Evolutionary conservation across 345 rosid species (phyloP), one percentile per base, ranked within the genome.

Genomic region (Capsella bursapastoris): DNA sequence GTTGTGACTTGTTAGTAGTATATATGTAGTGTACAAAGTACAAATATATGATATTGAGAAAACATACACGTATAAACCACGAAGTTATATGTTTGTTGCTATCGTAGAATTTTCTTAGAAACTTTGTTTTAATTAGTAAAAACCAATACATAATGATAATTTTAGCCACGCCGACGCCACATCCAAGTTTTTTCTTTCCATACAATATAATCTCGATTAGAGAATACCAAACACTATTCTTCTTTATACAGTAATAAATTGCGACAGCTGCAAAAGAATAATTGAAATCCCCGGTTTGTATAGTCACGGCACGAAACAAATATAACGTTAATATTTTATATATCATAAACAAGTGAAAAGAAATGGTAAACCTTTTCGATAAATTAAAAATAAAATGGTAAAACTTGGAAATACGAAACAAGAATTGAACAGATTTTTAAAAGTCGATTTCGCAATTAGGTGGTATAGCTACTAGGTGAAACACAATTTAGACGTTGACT

Each of bases 41-140:
- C n/a, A 12, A 12, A 58, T 3, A 29, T 51, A 16, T 22, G 4
- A 58, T 57, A 57, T 48, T 47, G 68, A 22, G 29, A 50, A 59
- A 40, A 29, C n/a, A 59, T 12, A 72, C 70, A 72, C 70, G 76
- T 61, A 62, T 62, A 50, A 22, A 38, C 49, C 68, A 61, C 75
- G 75, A 61, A 71, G 60, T 71, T 59, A 64, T 32, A 15, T 34
- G 8, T 22, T 22, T 27, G 67, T 44, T 63, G 25, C 18, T 7
- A 8, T 27, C 51, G 38, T 63, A 1, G 44, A 15, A 28, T 8
- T 4, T 22, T 22, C 25, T 22, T 22, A 22, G 25, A 22, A 22
- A 22, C 25, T 22, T 22, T 22, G 25, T 22, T 22, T 22, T 22
- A 22, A 22, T 22, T 22, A 22, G 25, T 22, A 22, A 22, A 22